phyloP scores from a whole-genome alignment of 805 yeast genomes.

The Candida nemodendra region DNA sequence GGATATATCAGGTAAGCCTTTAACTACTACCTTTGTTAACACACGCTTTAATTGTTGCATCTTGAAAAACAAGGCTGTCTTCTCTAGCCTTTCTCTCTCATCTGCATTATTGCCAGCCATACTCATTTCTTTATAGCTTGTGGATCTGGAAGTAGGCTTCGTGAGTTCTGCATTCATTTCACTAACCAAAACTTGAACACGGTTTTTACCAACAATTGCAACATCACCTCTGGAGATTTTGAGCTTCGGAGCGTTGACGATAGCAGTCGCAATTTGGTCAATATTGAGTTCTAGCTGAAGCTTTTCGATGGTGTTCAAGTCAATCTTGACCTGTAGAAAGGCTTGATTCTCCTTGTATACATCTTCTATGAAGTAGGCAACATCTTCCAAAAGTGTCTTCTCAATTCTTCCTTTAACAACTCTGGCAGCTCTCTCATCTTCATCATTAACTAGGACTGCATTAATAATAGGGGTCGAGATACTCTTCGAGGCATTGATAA shows the following conservation, averaged over 20 bases:
- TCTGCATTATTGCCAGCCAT: slow-evolving; percentile 34
- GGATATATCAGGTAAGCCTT: slow-evolving; percentile 87
- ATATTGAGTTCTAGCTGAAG: slow-evolving; percentile 85
- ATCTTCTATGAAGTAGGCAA: slow-evolving; percentile 88
- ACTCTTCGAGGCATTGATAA: slow-evolving; percentile 92
- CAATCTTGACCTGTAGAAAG: slow-evolving; percentile 77
- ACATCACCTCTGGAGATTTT: slow-evolving; percentile 77
- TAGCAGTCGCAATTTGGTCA: slow-evolving; percentile 82
- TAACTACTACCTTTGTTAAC: slow-evolving; percentile 84
- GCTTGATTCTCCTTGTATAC: slow-evolving; percentile 82
- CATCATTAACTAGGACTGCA: slow-evolving; percentile 87
- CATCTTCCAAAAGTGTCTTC: slow-evolving; percentile 83
- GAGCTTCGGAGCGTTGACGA: slow-evolving; percentile 81
- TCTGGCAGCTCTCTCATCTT: slow-evolving; percentile 96
- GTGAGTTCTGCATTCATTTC: slow-evolving; percentile 39
- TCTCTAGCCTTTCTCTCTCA: slow-evolving; percentile 36
- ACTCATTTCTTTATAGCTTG: slow-evolving; percentile 33
- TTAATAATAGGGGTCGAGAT: slow-evolving; percentile 97
- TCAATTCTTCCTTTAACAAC: slow-evolving; percentile 97
- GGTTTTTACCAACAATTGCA: slow-evolving; percentile 60
- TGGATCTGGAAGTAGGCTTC: slow-evolving; percentile 42
- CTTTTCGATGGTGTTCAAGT: slow-evolving; percentile 78
- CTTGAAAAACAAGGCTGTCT: slow-evolving; percentile 69
- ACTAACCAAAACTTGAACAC: slow-evolving; percentile 62
- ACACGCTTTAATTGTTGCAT: slow-evolving; percentile 87